Evolutionary conservation across 768 basidiomycete species (phyloP), one percentile per base, ranked within the genome.

Genomic region (Collybiopsis luxurians): DNA sequence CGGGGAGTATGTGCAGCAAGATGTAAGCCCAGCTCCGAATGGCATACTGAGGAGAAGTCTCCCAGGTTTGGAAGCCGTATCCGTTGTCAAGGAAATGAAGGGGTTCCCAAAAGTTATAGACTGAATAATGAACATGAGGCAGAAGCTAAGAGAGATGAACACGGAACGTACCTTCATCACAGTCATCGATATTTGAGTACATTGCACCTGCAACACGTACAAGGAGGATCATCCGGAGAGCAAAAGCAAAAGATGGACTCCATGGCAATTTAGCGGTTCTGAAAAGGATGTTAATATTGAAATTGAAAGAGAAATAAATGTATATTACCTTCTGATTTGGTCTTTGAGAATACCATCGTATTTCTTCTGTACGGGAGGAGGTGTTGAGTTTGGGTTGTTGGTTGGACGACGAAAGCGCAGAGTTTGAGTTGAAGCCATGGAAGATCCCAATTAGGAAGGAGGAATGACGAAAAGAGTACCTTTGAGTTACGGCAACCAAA

Each of bases 21-120:
- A 97, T 83, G 71, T 98, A 98, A 11, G 93, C 84, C 93, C 95
- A 98, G 61, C 93, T 95, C 61, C 97, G 80, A 61, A 99, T 86
- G n/a, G 95, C 86, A 67, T 87, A 97, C 52, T 80, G 74, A 11
- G 97, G 95, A 9, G 95, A 90, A 4, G 92, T 84, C 68, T 99
- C 97, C 97, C 97, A 99, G 0, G 97, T 98, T 72, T 98, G 96
- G 71, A 99, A 98, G 7, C 91, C 97, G 59, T 86, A 79, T 24
- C 92, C 93, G 56, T 85, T 75, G 57, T 87, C 83, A 56, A 97
- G 78, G 67, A 95, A 95, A 73, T 99, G 97, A 15, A 99, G 75
- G 19, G 97, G 97, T 67, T 98, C 97, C 93, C 93, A 98, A 71
- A 97, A 99, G 73, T 99, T 99, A 81, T 87, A 99, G 12, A 97